These are phyloP conservation scores for Aspergillus sclerotioniger DNA, from an alignment of 495 filamentous ascomycete genomes.

Conservation along the genomic window DNA sequence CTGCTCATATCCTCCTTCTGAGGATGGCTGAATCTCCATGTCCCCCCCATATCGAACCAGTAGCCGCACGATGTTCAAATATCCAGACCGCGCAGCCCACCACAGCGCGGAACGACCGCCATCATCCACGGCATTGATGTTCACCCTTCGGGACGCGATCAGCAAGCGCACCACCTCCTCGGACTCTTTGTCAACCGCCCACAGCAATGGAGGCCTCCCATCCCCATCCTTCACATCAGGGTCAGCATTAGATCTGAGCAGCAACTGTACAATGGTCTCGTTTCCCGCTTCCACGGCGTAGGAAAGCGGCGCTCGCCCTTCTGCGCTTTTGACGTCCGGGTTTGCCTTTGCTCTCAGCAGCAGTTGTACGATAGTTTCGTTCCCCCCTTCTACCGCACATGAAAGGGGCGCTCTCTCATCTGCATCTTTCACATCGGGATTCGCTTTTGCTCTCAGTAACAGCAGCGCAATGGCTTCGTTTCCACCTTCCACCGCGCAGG, in stretches of 20 bases:
- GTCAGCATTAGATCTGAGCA: slow-evolving; percentile 2
- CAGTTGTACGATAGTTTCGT: slow-evolving; percentile 26
- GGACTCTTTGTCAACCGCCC: slow-evolving; percentile 35
- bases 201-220: slow-evolving; percentile 35
- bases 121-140: slow-evolving; percentile 30
- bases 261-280: slow-evolving; percentile 3
- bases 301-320: slow-evolving; percentile 17
- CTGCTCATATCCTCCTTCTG: slow-evolving; percentile 4
- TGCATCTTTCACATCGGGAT: slow-evolving; percentile 10
- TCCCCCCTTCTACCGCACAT: slow-evolving; percentile 22
- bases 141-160: slow-evolving; percentile 21
- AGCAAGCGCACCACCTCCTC: slow-evolving; percentile 32
- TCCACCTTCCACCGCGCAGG: slow-evolving; percentile 22
- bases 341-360: slow-evolving; percentile 24
- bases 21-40: slow-evolving; percentile 17
- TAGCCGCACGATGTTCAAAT: slow-evolving; percentile 20
- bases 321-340: slow-evolving; percentile 7
- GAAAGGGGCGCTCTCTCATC: slow-evolving; percentile 14
- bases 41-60: slow-evolving; percentile 21
- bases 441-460: not conserved
- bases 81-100: slow-evolving; percentile 30
- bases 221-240: slow-evolving; percentile 11
- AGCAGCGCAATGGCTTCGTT: slow-evolving; percentile 1
- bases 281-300: slow-evolving; percentile 13
- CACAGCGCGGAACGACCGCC: slow-evolving; percentile 32